phyloP scores from a whole-genome alignment of 306 rosid genomes.

The Urtica urens region DNA sequence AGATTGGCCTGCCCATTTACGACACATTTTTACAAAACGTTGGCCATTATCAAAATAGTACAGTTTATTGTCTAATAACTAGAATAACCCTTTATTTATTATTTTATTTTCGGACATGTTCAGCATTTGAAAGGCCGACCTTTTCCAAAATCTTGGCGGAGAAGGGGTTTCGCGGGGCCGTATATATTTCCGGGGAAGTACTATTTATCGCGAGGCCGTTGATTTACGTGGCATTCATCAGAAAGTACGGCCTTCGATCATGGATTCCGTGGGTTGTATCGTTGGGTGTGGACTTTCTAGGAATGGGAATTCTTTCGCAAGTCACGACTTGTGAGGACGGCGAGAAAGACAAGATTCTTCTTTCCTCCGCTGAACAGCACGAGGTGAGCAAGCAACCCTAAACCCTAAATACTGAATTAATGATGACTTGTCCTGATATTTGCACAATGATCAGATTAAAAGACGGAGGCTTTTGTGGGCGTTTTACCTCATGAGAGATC shows the following conservation, averaged over 20 bases:
- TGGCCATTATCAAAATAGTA: no score
- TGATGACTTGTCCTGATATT: constrained; percentile 1
- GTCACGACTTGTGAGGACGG: constrained; percentile 30
- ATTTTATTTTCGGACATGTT: constrained; percentile 24
- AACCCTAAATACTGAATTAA: constrained; percentile 4
- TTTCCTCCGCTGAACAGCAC: constrained; percentile 59
- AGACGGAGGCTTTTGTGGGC: constrained; percentile 66
- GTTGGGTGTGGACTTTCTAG: constrained; percentile 49
- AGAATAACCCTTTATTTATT: no score
- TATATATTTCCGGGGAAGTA: constrained; percentile 58
- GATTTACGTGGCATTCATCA: constrained; percentile 65
- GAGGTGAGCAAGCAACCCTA: constrained; percentile 61
- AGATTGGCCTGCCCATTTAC: no score
- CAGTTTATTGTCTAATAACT: no score
- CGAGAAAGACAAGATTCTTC: constrained; percentile 30
- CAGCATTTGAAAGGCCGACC: constrained; percentile 40
- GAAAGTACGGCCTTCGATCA: constrained; percentile 58
- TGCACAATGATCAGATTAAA: constrained; percentile 48
- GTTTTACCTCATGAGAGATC: constrained; percentile 94
- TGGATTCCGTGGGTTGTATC: constrained; percentile 96
- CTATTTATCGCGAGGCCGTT: constrained; percentile 73
- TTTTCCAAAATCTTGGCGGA: constrained; percentile 46
- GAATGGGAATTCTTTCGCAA: constrained; percentile 48
- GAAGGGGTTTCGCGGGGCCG: constrained; percentile 60
- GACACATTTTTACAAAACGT: no score